Evolutionary conservation across 495 filamentous ascomycete species (phyloP).

Genomic region (Neurospora sp.): DNA sequence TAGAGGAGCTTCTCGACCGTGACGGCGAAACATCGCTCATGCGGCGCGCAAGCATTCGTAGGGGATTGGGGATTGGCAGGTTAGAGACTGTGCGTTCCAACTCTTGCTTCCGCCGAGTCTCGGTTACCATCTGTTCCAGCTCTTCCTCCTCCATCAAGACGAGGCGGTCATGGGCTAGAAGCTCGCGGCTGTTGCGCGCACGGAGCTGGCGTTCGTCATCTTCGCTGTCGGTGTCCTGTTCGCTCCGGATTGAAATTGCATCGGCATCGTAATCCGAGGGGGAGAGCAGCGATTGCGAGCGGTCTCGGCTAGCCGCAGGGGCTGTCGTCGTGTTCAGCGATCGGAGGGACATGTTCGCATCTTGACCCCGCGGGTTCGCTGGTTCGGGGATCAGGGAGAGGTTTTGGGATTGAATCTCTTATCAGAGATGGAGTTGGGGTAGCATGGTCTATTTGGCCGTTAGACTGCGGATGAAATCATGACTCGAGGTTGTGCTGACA

Average conservation of each 20-base stretch:
- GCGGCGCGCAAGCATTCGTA: conserved; percentile 28
- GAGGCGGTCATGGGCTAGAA: conserved; percentile 60
- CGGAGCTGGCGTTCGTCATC: conserved; percentile 57
- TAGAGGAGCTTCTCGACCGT: conserved; percentile 22
- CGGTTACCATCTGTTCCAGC: conserved; percentile 62
- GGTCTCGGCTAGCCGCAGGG: conserved; percentile 11
- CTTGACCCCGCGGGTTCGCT: neutral
- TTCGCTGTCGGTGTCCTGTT: conserved; percentile 68
- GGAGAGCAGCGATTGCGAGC: conserved; percentile 41
- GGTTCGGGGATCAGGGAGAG: neutral
- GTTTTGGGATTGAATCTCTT: neutral
- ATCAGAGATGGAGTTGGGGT: neutral
- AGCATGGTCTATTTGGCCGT: neutral
- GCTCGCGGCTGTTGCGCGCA: conserved; percentile 59
- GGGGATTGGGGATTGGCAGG: conserved; percentile 35
- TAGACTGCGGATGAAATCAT: neutral
- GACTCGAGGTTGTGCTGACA: neutral
- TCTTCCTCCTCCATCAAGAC: conserved; percentile 85
- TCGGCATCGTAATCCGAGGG: conserved; percentile 59
- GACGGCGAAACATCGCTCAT: conserved; percentile 21
- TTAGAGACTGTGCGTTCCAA: conserved; percentile 35
- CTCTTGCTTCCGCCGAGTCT: conserved; percentile 35
- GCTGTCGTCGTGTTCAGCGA: conserved; percentile 16
- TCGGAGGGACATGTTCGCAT: conserved; percentile 12
- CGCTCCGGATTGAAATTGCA: conserved; percentile 54